These are phyloP conservation scores for Pichia sp. DNA, from an alignment of 1,139 yeast species.

Conservation along the genomic window DNA sequence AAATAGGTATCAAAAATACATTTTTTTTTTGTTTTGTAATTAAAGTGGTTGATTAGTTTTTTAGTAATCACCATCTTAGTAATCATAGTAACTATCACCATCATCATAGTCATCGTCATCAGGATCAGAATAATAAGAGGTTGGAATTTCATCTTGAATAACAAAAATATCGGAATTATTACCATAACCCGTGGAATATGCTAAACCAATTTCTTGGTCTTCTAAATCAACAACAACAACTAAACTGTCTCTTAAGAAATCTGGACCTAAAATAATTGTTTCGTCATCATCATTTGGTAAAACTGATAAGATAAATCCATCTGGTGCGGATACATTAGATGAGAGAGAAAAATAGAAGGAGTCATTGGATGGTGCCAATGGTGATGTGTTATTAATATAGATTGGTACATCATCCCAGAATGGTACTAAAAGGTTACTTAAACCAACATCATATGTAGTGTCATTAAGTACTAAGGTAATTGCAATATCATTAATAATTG, in stretches of 20 bases:
- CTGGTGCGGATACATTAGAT: neutral
- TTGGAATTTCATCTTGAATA: neutral
- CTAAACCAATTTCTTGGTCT: slow-evolving; percentile 54
- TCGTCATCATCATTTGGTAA: slow-evolving; percentile 22
- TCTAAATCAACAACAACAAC: slow-evolving; percentile 67
- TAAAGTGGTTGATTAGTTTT: neutral
- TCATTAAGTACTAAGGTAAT: slow-evolving; percentile 44
- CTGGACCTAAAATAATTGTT: slow-evolving; percentile 48
- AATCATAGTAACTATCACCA: neutral
- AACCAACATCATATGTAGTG: slow-evolving; percentile 37
- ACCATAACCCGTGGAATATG: slow-evolving; percentile 25
- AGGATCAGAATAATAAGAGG: neutral
- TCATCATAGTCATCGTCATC: neutral
- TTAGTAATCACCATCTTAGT: neutral
- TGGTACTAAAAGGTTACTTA: slow-evolving; percentile 32
- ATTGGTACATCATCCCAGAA: slow-evolving; percentile 18
- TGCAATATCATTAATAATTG: neutral
- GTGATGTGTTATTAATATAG: slow-evolving; percentile 5
- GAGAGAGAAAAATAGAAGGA: slow-evolving; percentile 7
- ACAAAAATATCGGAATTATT: neutral
- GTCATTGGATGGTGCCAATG: slow-evolving; percentile 1
- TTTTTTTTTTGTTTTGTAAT: neutral
- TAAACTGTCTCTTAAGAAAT: slow-evolving; percentile 62
- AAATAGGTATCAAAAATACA: neutral
- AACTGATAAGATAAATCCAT: slow-evolving; percentile 7